Evolutionary conservation across 108 stramenopile species (phyloP).

Genomic region (Nitzschia sp.): DNA sequence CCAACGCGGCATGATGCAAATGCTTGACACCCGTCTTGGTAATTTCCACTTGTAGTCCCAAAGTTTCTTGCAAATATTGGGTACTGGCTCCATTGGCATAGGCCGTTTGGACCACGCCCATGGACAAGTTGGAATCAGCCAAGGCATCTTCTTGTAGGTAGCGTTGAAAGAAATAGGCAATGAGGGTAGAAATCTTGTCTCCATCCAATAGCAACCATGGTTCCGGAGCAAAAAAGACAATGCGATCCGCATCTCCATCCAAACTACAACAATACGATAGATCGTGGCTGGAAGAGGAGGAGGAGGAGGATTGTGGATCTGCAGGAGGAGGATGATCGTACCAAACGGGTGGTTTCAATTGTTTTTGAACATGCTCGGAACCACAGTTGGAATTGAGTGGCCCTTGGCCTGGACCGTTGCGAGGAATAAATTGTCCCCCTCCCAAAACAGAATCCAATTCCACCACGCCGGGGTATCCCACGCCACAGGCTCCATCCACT

Average conservation of each 20-base stretch:
- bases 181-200: slow-evolving; percentile 92
- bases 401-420: slow-evolving; percentile 68
- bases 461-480: slow-evolving; percentile 66
- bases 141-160: background rate
- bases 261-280: slow-evolving; percentile 73
- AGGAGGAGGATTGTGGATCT: slow-evolving; percentile 1
- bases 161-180: slow-evolving; percentile 76
- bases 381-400: slow-evolving; percentile 91
- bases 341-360: slow-evolving; percentile 60
- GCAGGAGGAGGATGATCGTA: no score
- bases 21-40: slow-evolving; percentile 98
- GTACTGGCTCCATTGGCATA: slow-evolving; percentile 98
- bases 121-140: slow-evolving; percentile 29
- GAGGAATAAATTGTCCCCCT: slow-evolving; percentile 29
- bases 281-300: background rate
- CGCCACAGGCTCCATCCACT: slow-evolving; percentile 92
- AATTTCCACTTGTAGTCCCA: slow-evolving; percentile 53
- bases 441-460: background rate
- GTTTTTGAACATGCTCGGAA: slow-evolving; percentile 95
- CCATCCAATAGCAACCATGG: slow-evolving; percentile 83
- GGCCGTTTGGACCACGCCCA: slow-evolving; percentile 98
- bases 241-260: slow-evolving; percentile 98
- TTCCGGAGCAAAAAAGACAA: slow-evolving; percentile 82
- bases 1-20: slow-evolving; percentile 89
- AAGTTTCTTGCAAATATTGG: slow-evolving; percentile 56